Evolutionary conservation across 2,329 filamentous ascomycete genomes (phyloP).

Genomic region (Diaporthe australafricana): DNA sequence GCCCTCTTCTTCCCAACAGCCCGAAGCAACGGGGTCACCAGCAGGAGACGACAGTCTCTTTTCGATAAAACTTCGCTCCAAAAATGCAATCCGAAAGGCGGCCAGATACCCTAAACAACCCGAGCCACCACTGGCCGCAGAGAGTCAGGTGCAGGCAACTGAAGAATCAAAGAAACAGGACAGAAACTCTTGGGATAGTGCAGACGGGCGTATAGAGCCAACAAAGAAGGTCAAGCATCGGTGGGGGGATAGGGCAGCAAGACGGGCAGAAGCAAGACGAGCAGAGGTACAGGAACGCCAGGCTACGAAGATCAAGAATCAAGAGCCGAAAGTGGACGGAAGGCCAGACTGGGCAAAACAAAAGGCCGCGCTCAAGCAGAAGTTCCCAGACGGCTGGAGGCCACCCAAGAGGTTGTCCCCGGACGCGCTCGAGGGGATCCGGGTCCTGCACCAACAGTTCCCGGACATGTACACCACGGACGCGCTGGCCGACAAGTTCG

Average conservation of each 20-base stretch:
- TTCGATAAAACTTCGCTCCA: neutral
- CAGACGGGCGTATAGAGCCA: slow-evolving; percentile 39
- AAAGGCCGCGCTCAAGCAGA: slow-evolving; percentile 79
- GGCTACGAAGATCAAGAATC: slow-evolving; percentile 39
- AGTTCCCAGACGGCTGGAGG: slow-evolving; percentile 85
- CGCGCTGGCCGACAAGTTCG: slow-evolving; percentile 81
- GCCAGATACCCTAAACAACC: slow-evolving; percentile 2
- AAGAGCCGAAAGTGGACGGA: slow-evolving; percentile 38
- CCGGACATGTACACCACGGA: slow-evolving; percentile 81
- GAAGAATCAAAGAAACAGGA: neutral
- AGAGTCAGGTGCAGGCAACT: neutral
- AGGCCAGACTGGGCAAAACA: slow-evolving; percentile 75
- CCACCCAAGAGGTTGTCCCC: slow-evolving; percentile 90
- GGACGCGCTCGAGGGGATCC: slow-evolving; percentile 90
- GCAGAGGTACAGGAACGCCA: slow-evolving; percentile 21
- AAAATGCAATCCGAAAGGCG: neutral
- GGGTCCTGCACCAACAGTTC: slow-evolving; percentile 81
- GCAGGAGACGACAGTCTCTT: neutral
- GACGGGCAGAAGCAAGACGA: slow-evolving; percentile 39
- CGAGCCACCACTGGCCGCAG: neutral
- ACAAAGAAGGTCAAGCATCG: slow-evolving; percentile 58
- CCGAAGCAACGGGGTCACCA: neutral
- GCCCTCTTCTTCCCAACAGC: neutral
- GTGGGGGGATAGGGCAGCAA: slow-evolving; percentile 40
- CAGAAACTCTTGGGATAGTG: neutral